Base-by-base conservation (phyloP, 768 basidiomycete genomes). In the Hericium rajendrae region DNA sequence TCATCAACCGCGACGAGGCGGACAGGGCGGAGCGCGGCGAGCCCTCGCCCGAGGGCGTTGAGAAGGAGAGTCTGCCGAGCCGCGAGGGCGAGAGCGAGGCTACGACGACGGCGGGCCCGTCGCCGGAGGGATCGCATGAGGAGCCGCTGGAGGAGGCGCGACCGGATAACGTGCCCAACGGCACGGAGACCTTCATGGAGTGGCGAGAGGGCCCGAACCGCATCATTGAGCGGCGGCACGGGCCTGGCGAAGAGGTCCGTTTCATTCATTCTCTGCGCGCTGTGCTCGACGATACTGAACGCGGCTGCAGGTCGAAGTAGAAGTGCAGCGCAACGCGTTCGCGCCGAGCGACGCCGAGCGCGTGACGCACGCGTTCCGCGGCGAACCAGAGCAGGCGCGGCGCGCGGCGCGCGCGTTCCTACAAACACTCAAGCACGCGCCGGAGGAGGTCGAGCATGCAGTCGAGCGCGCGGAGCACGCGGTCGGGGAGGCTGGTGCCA, bases 1-100 rank as follows among this genome's bases (percentile, higher is more conserved):
- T 92, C 38, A 87, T 95, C 67, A 95, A 97, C 66, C 79, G 90
- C 20, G 94, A 95, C 66, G 72, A 71, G 48, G 55, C 28, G 22
- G 72, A 74, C 40, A 73, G 72, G 15, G 77, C 81, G 69, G 84
- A 86, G 67, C 67, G 76, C 20, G 80, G 79, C 8, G 65, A 76
- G 28, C 57, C 65, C 37, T 54, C 66, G 6, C 68, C 70, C 8
- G 32, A 10, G 4, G 70, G 68, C 48, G 60, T 64, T 58, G 54
- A n/a, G 1, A 49, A 20, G 6, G 16, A 53, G 2, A 22, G 22
- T 22, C 22, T 22, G 22, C 22, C 22, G 43, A 20, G 39, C 16
- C 28, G 24, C 24, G 61, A 54, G 48, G 60, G 51, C 26, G 50
- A 53, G 70, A 67, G 49, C 67, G 61, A 38, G 68, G 64, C 16